phyloP scores from a whole-genome alignment of 345 rosid species.

The Crucihimalaya himalaica region DNA sequence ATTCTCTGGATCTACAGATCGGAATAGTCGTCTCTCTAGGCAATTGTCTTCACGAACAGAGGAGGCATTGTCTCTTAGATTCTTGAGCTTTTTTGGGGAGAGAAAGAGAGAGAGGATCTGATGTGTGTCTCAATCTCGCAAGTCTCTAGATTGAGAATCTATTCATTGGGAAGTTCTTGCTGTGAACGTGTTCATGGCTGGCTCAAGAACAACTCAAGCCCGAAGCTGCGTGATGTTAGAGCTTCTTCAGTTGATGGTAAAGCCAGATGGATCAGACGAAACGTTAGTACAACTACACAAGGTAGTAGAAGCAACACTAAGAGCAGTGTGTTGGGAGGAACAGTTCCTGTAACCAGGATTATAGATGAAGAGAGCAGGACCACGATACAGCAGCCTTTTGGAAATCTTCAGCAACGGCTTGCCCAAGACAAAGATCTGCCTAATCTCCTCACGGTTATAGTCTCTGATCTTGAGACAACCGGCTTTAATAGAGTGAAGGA shows the following conservation, averaged over 20 bases:
- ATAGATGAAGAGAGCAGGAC: constrained; percentile 41
- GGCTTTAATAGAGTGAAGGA: constrained; percentile 59
- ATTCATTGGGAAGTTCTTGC: constrained; percentile 52
- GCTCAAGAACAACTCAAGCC: constrained; percentile 39
- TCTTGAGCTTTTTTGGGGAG: neutral
- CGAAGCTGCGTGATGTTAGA: constrained; percentile 47
- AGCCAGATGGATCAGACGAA: constrained; percentile 60
- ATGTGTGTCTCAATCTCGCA: constrained; percentile 71
- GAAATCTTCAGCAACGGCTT: constrained; percentile 53
- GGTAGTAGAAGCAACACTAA: constrained; percentile 43
- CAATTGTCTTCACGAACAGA: constrained; percentile 31
- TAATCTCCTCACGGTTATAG: constrained; percentile 57
- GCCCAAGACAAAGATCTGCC: constrained; percentile 56
- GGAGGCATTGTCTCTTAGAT: constrained; percentile 44
- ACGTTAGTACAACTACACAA: constrained; percentile 47
- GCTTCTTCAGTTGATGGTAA: constrained; percentile 54
- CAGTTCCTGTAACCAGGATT: constrained; percentile 47
- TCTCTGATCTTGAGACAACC: constrained; percentile 77
- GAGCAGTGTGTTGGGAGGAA: constrained; percentile 44
- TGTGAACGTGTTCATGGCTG: constrained; percentile 47
- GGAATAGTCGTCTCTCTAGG: neutral
- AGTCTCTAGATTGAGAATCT: constrained; percentile 57
- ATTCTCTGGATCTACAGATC: constrained; percentile 39
- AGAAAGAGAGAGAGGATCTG: constrained; percentile 7
- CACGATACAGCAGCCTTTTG: constrained; percentile 41